Evolutionary conservation across 140 eudicot species (phyloP).

Genomic region (Anethum foeniculum): DNA sequence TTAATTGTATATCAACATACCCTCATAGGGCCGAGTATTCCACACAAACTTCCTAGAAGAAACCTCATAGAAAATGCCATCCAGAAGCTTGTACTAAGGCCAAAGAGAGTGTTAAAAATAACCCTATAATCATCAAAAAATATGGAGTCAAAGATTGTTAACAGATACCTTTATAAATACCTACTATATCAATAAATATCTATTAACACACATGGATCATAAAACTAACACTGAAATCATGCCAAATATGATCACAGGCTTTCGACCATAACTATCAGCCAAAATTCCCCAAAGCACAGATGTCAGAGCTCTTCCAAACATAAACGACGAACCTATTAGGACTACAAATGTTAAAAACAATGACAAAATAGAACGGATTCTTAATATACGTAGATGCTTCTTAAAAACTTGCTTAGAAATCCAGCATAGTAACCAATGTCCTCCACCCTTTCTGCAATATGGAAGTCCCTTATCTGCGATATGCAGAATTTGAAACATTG

Average conservation of each 20-base stretch:
- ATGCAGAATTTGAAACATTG: background rate
- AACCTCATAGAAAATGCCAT: constrained; percentile 44
- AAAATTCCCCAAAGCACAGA: constrained; percentile 41
- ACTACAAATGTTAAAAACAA: background rate
- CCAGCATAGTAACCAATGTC: constrained; percentile 53
- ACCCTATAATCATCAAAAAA: constrained; percentile 14
- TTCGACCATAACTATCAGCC: constrained; percentile 44
- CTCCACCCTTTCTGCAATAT: constrained; percentile 42
- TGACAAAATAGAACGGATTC: background rate
- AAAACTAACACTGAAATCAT: constrained; percentile 29
- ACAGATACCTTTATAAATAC: background rate
- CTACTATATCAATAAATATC: background rate
- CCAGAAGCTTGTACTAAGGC: constrained; percentile 39
- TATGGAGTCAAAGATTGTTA: background rate
- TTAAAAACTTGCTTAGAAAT: constrained; percentile 26
- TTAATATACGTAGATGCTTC: background rate
- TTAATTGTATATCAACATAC: constrained; percentile 16
- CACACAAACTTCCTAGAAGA: constrained; percentile 45
- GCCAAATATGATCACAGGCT: constrained; percentile 37
- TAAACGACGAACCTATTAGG: constrained; percentile 35
- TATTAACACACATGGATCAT: background rate
- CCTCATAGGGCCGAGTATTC: constrained; percentile 43
- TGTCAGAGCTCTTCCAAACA: constrained; percentile 51
- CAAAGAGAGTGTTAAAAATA: constrained; percentile 43
- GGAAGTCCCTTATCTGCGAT: constrained; percentile 38